phyloP scores from a whole-genome alignment of 768 basidiomycete species.

The Pilatotrama ljubarskyi region DNA sequence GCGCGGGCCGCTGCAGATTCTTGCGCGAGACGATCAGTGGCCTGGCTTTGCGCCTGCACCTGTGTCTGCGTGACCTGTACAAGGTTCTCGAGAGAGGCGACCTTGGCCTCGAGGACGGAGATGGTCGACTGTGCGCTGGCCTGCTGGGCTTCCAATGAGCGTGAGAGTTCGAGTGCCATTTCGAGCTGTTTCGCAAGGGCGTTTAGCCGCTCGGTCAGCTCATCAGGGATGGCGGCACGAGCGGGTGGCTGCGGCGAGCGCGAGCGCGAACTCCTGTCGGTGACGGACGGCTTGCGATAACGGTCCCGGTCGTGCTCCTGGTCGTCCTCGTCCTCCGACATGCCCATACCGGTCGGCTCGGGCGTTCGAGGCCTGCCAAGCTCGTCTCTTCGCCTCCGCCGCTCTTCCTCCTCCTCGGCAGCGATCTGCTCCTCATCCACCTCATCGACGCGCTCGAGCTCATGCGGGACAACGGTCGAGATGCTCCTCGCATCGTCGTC shows the following conservation, averaged over 20 bases:
- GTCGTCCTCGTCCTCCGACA: constrained; percentile 48
- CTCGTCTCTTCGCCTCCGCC: constrained; percentile 48
- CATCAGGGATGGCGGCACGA: constrained; percentile 42
- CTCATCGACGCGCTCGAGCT: constrained; percentile 71
- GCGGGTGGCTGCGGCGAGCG: constrained; percentile 26
- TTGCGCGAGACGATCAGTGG: constrained; percentile 30
- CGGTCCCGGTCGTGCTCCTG: constrained; percentile 26
- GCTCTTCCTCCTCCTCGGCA: constrained; percentile 47
- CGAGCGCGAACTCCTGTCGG: constrained; percentile 21
- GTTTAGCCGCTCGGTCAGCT: constrained; percentile 63
- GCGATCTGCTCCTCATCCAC: constrained; percentile 64
- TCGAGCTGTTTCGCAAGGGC: constrained; percentile 71
- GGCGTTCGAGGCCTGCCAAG: constrained; percentile 77
- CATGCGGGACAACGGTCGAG: constrained; percentile 66
- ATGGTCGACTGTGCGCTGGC: constrained; percentile 75
- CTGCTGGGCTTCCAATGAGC: constrained; percentile 76
- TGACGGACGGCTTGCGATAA: constrained; percentile 6
- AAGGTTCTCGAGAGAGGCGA: constrained; percentile 64
- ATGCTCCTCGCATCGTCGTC: constrained; percentile 71
- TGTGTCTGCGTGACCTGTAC: constrained; percentile 51
- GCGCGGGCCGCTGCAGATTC: constrained; percentile 35
- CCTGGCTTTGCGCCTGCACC: constrained; percentile 38
- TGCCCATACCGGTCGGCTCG: constrained; percentile 67
- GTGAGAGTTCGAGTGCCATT: constrained; percentile 71
- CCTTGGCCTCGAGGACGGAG: constrained; percentile 64